Evolutionary conservation across 208 protist genomes (phyloP), one percentile per base, ranked within the genome.

Genomic region (Strigomonas galati): DNA sequence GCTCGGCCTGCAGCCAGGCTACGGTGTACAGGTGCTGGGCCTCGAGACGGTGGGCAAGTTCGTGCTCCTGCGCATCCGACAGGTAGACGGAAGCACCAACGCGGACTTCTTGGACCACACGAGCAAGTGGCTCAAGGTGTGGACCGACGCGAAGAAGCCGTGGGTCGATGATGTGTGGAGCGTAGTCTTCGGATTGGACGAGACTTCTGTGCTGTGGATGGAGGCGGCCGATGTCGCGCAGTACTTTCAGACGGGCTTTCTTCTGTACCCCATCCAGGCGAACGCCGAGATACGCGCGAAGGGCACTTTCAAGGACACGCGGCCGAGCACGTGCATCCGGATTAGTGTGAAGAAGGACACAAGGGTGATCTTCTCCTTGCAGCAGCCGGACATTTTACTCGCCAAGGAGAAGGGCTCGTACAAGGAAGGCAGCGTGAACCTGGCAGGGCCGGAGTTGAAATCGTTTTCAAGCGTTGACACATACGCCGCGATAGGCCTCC

Each of bases 211-310:
- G 26, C 59, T 85, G 48, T 93, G 82, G 82, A 93, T 93, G 87
- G 79, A 72, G 35, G 69, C 70, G 32, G 57, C 69, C 28, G 78
- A 86, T 57, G 52, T 87, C 17, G 57, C 81, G 23, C 60, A 81
- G 61, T 91, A 80, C 70, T 93, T 93, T 49, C 69, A 77, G 57
- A 69, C 70, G 23, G 87, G 83, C 54, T 74, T 58, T 44, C 56
- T 84, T n/a, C 53, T 71, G 17, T 87, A 76, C 60, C 59, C 70
- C 49, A 35, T 72, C 28, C 7, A 1, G 0, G 62, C 53, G 31
- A 62, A 62, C 32, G 61, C 59, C 19, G 67, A 71, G 30, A 64
- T 85, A 61, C 71, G 83, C n/a, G 65, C 78, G 32, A 64, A 64
- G 32, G 66, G 80, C 10, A 12, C 3, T 30, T 90, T 93, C 61